Evolutionary conservation across 345 rosid species (phyloP), one percentile per base, ranked within the genome.

Genomic region (Hibiscus syriacus): DNA sequence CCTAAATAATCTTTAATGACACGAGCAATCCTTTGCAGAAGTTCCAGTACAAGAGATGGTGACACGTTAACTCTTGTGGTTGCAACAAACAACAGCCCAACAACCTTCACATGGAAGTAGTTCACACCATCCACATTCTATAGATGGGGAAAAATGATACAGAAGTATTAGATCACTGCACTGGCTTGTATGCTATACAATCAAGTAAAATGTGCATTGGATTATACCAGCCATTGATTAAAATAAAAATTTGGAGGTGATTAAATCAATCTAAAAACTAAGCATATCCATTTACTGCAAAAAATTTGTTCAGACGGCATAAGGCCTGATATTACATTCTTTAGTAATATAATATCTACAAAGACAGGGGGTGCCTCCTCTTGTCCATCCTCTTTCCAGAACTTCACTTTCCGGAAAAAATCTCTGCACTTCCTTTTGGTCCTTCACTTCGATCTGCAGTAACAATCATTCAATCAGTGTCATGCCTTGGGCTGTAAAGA

Each of bases 321-420:
- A n/a, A n/a, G 46, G 29, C 61, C 58, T 55, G 14, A 36, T 58
- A 70, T 64, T 73, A 36, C 63, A 66, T 64, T 73, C 50, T 58
- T 66, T 46, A 56, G 61, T 66, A 83, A 72, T 66, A 71, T 71
- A 83, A 82, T 87, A 90, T 96, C 91, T 87, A 92, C 98, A 92
- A 94, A 94, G 84, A 94, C 92, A 85, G 98, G 98, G 39, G 98
- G 97, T 10, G 98, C 96, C 79, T 91, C 98, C 61, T 89, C 93
- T 72, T 89, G 85, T 11, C 87, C 99, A 69, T 94, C 99, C 17
- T 88, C 98, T 69, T 88, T 94, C 99, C 99, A 94, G 66, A 94
- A 94, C 90, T 94, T 91, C 49, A 91, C 99, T 81, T 94, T 94
- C 2, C 98, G 87, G 76, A 91, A 94, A 94, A 94, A 20, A 88